Conservation (phyloP, 2,329 filamentous ascomycete genomes). For the Dactylellina drechsleri region DNA sequence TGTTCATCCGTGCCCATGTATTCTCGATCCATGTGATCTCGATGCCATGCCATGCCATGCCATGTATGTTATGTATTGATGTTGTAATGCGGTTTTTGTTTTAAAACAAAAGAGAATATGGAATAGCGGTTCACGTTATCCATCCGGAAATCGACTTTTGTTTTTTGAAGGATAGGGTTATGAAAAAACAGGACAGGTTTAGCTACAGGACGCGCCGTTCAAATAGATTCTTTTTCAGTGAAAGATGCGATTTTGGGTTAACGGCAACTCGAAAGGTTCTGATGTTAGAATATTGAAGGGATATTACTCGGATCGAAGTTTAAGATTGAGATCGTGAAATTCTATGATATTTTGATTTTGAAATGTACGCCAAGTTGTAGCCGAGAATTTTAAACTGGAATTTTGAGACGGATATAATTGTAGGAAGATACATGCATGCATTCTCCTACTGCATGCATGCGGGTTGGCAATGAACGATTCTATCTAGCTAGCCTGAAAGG, state of each 20-base stretch:
- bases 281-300: neutral
- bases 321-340: constrained; percentile 19
- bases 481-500: no score
- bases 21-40: no score
- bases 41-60: no score
- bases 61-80: no score
- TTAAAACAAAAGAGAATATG: neutral
- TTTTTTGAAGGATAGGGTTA: neutral
- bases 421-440: no score
- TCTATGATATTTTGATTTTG: neutral
- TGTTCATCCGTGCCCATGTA: no score
- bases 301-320: constrained; percentile 23
- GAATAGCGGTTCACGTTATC: constrained; percentile 5
- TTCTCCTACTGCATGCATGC: no score
- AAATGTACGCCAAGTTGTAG: neutral
- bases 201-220: constrained; percentile 11
- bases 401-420: no score
- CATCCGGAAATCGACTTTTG: neutral
- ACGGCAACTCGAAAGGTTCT: neutral
- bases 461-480: no score
- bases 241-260: constrained; percentile 2
- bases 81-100: no score
- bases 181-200: no score
- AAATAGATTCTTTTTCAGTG: constrained; percentile 1
- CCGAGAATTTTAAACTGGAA: no score